Base-by-base conservation (phyloP, 1,284 basidiomycete species). In the Austroboletus novae-zelandiae region DNA sequence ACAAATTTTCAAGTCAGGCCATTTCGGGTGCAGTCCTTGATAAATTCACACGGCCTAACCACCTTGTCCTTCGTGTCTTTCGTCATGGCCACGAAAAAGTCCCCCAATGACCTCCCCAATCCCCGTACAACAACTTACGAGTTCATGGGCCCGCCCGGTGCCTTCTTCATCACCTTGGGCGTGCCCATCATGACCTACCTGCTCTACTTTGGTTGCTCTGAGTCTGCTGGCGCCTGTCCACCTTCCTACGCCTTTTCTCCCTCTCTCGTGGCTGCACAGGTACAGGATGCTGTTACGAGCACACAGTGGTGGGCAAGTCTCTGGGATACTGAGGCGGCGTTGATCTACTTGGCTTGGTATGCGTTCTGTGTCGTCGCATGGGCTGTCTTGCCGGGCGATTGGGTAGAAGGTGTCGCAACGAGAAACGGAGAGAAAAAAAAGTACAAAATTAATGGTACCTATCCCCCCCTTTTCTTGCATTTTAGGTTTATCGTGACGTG, bases 401-500 rank as follows among this genome's bases (percentile, higher is more conserved):
- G 81, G 78, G 78, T 97, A 11, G 77, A 91, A 54, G 97, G 97
- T 13, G 83, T 78, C 9, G 74, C 79, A 18, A 71, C 98, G 58
- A 79, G 97, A 40, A 87, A 86, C 37, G 96, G 96, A 1, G 75
- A 75, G 48, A 85, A 79, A 59, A 85, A 89, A 66, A 74, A 76
- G 54, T 99, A 99, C 79, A 98, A 93, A 72, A 94, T 98, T 62
- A 99, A 99, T 74, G 94, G 94, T 94, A 63, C 55, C 14, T 15
- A 32, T 32, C 14, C 35, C 15, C 10, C 35, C 35, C 35, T 36
- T 8, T 36, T 36, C 35, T 36, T 14, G 31, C 9, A 32, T 14
- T 32, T 32, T 5, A 4, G 31, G 6, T 14, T 32, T 14, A 32
- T 17, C 43, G 8, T 41, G 10, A 45, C 23, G 10, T 34, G 20